Conservation (phyloP, 306 rosid genomes). For the Castanea mollissima region DNA sequence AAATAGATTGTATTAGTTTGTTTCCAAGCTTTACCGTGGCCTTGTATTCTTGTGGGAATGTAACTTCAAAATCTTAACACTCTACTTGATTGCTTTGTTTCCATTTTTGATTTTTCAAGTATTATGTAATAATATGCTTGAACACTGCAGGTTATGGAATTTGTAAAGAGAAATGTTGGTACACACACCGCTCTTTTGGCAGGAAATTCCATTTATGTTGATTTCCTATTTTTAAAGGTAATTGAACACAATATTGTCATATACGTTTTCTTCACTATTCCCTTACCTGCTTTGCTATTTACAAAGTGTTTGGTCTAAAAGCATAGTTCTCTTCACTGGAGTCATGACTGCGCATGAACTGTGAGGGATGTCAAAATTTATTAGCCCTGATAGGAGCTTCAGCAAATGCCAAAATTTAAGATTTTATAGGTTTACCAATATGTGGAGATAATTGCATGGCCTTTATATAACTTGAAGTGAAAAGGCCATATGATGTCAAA, state of each 20-base stretch:
- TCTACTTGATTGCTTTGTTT: background rate
- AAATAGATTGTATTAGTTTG: background rate
- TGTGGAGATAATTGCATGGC: background rate
- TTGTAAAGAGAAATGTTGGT: slow-evolving; percentile 64
- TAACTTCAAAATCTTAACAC: slow-evolving; percentile 1
- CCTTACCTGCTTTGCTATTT: background rate
- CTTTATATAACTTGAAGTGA: background rate
- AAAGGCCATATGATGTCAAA: background rate
- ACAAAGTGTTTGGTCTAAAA: background rate
- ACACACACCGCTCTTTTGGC: slow-evolving; percentile 71
- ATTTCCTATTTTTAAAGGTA: slow-evolving; percentile 85
- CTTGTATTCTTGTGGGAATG: slow-evolving; percentile 8
- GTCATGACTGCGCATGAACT: background rate
- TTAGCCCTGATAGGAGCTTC: background rate
- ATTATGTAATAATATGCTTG: background rate
- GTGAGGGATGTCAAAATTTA: background rate
- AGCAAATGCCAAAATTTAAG: background rate
- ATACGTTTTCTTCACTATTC: background rate
- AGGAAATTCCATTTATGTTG: slow-evolving; percentile 86
- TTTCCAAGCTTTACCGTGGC: background rate
- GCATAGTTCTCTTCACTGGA: background rate
- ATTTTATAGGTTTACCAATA: background rate
- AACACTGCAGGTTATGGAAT: slow-evolving; percentile 74
- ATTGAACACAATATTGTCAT: background rate
- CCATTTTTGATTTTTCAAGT: background rate